Evolutionary conservation across 75 land plant genomes (phyloP).

Genomic region (Sequoiadendron giganteum): DNA sequence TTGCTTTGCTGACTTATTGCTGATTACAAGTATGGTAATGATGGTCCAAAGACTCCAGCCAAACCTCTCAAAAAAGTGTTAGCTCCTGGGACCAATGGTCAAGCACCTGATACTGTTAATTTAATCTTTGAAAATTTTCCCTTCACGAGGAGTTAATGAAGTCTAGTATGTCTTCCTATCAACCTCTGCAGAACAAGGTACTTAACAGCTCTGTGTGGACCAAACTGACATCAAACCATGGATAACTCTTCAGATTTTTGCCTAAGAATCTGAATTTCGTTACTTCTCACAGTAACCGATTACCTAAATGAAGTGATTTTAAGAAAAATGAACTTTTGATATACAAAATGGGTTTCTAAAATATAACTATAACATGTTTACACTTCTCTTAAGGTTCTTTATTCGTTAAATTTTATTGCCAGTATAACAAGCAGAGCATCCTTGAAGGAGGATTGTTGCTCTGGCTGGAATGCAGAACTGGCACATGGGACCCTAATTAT

Average conservation of each 20-base stretch:
- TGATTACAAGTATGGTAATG: not conserved
- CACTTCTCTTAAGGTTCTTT: not conserved
- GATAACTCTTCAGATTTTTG: not conserved
- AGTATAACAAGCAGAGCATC: not conserved
- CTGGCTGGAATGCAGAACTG: not conserved
- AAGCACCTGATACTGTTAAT: too few relatives aligned
- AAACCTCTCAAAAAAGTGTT: not conserved
- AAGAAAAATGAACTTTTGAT: not conserved
- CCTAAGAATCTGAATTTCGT: not conserved
- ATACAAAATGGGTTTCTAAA: not conserved
- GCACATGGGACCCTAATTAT: not conserved
- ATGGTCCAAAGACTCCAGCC: not conserved
- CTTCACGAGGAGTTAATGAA: not conserved
- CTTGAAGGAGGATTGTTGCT: not conserved
- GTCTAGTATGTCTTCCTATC: not conserved
- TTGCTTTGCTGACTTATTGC: not conserved
- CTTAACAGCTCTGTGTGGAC: too few relatives aligned
- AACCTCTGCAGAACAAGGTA: too few relatives aligned
- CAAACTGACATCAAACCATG: not conserved
- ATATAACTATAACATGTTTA: not conserved
- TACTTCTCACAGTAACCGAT: not conserved
- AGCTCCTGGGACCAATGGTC: not conserved
- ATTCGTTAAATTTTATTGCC: not conserved
- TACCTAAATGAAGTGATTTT: not conserved
- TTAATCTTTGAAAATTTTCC: not conserved